Evolutionary conservation across 805 yeast genomes (phyloP), one percentile per base, ranked within the genome.

Genomic region (Kazachstania bromeliacearum): DNA sequence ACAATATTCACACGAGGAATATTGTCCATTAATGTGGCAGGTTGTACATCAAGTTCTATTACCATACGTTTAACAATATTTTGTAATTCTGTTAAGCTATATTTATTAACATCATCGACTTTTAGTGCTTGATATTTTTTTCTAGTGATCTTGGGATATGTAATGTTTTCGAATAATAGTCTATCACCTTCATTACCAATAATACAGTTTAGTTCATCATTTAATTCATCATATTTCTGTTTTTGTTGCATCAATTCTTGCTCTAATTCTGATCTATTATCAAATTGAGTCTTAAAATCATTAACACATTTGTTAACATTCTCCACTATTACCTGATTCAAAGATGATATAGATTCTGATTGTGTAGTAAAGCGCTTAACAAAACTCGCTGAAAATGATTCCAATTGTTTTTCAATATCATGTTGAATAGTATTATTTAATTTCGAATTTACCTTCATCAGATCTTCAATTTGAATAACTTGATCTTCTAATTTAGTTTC

Each of bases 51-150:
- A 12, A 34, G 22, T 15, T 34, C 32, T 5, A 34, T 14, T 4
- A 25, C 16, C 4, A 7, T 15, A 9, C 20, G 55, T 40, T 62
- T 63, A 19, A 61, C 45, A 3, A 52, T 38, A 43, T 62, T 63
- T 21, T 59, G 63, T 13, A 62, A 50, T 14, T 55, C 48, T 2
- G 51, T 45, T 41, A 55, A 22, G 20, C 55, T 45, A n/a, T 60
- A 44, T 3, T 39, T 32, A 31, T 63, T 64, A 12, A 63, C 51
- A 18, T 40, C 30, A 2, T 46, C 40, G 1, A 63, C 10, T 5
- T 37, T 22, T 5, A 42, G 21, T 2, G 35, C 10, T 7, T 37
- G 21, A 24, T 14, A 37, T 7, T 18, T 20, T 4, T 30, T 15
- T n/a, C 12, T 17, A 5, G 37, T 7, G 9, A 42, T 19, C 7